A percentile compares a stretch with the other conserved stretches of the same genome.
These are phyloP conservation scores for Hypoxylon sp. DNA, from an alignment of 2,329 filamentous ascomycete species.

Conservation along the genomic window DNA sequence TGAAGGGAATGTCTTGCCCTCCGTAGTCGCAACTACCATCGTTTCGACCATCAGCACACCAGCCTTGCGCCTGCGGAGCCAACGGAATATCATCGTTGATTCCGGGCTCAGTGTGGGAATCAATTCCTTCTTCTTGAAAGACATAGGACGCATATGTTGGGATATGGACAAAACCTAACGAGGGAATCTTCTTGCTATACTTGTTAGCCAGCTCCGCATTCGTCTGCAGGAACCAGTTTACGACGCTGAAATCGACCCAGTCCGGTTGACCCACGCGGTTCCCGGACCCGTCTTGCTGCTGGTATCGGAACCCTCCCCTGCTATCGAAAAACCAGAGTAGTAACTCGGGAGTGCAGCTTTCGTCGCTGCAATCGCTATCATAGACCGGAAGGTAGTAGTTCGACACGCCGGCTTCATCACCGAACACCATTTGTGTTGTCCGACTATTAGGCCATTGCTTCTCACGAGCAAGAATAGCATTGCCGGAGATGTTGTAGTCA, in stretches of 20 bases:
- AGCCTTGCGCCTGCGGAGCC: conserved; percentile 61
- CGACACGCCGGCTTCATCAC: conserved; percentile 58
- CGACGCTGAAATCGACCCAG: conserved; percentile 63
- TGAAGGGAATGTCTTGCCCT: conserved; percentile 72
- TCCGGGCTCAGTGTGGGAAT: conserved; percentile 59
- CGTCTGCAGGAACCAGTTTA: conserved; percentile 61
- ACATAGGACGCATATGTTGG: conserved; percentile 61
- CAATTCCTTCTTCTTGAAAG: conserved; percentile 57
- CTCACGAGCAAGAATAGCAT: conserved; percentile 61
- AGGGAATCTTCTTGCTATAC: conserved; percentile 58
- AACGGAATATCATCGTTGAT: conserved; percentile 63
- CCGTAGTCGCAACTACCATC: conserved; percentile 60
- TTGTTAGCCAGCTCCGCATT: conserved; percentile 52
- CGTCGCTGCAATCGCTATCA: conserved; percentile 53
- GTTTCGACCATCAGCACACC: conserved; percentile 59
- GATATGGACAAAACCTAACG: conserved; percentile 66
- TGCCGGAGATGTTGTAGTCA: conserved; percentile 69
- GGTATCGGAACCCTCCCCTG: conserved; percentile 69
- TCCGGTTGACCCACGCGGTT: conserved; percentile 56
- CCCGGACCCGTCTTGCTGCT: conserved; percentile 53
- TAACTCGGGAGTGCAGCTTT: conserved; percentile 57
- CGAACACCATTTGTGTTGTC: conserved; percentile 59
- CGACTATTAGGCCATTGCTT: conserved; percentile 57
- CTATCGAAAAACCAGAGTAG: conserved; percentile 82
- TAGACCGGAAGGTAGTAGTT: conserved; percentile 66